A percentile compares a stretch with the other conserved stretches of the same genome.
Conservation (phyloP, 345 rosid species). For the Iberis pinnata region DNA sequence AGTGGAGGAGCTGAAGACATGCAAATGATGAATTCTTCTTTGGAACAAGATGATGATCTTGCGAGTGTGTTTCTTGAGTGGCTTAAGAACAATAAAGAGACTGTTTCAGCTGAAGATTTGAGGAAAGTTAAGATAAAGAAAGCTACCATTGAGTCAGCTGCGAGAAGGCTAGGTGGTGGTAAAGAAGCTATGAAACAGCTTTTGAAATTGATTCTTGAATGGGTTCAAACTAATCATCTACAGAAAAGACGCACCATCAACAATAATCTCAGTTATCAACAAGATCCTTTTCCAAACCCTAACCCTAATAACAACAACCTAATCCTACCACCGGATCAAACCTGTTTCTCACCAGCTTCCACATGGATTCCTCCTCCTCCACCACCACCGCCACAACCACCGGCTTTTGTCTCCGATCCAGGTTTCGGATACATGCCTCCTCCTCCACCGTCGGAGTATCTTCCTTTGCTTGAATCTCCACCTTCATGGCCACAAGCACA, state of each 20-base stretch:
- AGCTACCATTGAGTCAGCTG: conserved; percentile 81
- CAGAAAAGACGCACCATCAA: conserved; percentile 40
- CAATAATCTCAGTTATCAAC: conserved; percentile 28
- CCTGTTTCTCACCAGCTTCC: conserved; percentile 37
- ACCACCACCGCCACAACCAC: conserved; percentile 20
- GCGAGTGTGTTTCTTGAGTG: conserved; percentile 81
- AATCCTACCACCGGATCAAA: conserved; percentile 35
- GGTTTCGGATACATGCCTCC: conserved; percentile 34
- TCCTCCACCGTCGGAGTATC: conserved; percentile 16
- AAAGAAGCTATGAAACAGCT: conserved; percentile 88
- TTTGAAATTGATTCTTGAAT: conserved; percentile 84
- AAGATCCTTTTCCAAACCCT: conserved; percentile 44
- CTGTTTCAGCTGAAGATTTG: conserved; percentile 83
- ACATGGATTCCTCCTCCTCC: conserved; percentile 40
- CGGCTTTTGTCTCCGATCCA: conserved; percentile 33
- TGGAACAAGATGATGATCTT: conserved; percentile 53
- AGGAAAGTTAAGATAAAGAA: conserved; percentile 88
- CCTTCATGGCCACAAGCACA: conserved; percentile 27
- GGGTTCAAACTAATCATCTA: conserved; percentile 91
- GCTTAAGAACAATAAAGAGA: conserved; percentile 77
- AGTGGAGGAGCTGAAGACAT: conserved; percentile 30
- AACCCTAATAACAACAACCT: conserved; percentile 34
- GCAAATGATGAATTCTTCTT: conserved; percentile 25
- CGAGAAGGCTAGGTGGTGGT: conserved; percentile 84
- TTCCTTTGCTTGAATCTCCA: conserved; percentile 21